A percentile compares a stretch with the other conserved stretches of the same genome.
phyloP scores from a whole-genome alignment of 257 asterid genomes.

The Solanum raphanifolium region DNA sequence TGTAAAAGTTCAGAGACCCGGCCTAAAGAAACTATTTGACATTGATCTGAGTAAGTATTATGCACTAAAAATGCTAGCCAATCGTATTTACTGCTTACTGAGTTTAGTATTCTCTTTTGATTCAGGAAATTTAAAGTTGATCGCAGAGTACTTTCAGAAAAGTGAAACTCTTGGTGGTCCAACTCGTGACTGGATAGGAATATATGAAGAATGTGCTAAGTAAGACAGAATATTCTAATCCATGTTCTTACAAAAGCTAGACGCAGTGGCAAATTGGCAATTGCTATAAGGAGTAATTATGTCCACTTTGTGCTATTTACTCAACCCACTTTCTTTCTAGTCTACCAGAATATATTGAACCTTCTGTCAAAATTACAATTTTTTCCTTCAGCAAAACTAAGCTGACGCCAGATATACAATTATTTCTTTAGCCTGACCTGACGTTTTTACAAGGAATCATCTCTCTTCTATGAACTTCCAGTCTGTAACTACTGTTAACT shows the following conservation, averaged over 20 bases:
- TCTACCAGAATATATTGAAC: background rate
- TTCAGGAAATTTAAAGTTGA: conserved; percentile 75
- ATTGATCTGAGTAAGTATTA: conserved; percentile 72
- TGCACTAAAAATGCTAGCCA: background rate
- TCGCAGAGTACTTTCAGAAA: conserved; percentile 85
- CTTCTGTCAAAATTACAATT: background rate
- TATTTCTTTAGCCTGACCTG: background rate
- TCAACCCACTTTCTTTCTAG: background rate
- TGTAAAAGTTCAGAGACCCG: conserved; percentile 95
- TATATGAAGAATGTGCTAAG: conserved; percentile 98
- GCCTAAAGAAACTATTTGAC: conserved; percentile 79
- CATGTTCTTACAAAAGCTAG: background rate
- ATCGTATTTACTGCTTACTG: background rate
- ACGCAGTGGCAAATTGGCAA: background rate
- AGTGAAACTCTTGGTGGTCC: conserved; percentile 96
- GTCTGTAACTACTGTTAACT: background rate
- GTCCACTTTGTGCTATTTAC: background rate
- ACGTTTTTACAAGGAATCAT: background rate
- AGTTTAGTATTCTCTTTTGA: background rate
- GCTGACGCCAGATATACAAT: background rate
- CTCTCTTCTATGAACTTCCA: background rate
- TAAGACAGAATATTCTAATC: conserved; percentile 17
- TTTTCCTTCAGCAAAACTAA: background rate
- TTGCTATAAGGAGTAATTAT: background rate
- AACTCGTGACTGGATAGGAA: conserved; percentile 89